A percentile compares a stretch with the other conserved stretches of the same genome.
phyloP scores from a whole-genome alignment of 441 rosid species.

The Bocquillonia castaneifolia region DNA sequence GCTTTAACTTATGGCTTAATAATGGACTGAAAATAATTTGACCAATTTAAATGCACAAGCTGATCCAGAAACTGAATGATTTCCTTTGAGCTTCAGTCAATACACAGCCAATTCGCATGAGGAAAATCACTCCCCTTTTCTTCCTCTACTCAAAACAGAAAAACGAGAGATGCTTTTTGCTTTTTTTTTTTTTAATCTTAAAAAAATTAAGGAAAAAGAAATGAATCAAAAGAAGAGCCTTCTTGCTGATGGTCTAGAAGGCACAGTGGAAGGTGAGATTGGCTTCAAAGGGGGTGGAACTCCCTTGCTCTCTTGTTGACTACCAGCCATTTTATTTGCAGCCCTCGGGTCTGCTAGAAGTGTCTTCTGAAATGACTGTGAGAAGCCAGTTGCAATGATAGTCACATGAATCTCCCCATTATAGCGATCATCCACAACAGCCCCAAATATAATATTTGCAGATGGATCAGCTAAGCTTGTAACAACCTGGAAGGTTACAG shows the following conservation, averaged over 20 bases:
- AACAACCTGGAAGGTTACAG: slow-evolving; percentile 55
- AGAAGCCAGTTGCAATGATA: slow-evolving; percentile 92
- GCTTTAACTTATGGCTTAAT: not conserved
- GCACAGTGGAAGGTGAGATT: slow-evolving; percentile 40
- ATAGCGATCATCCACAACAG: slow-evolving; percentile 93
- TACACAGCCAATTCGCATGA: not conserved
- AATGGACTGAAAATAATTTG: not conserved
- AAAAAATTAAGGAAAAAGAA: slow-evolving; percentile 5
- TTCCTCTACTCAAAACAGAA: slow-evolving; percentile 20
- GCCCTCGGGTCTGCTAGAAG: slow-evolving; percentile 73
- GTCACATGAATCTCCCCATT: slow-evolving; percentile 97
- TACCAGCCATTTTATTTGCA: slow-evolving; percentile 51
- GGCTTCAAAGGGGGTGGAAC: slow-evolving; percentile 39
- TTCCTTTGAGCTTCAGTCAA: slow-evolving; percentile 8
- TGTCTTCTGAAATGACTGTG: slow-evolving; percentile 88
- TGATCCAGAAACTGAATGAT: not conserved
- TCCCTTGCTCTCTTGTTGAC: slow-evolving; percentile 55
- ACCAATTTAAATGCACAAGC: not conserved
- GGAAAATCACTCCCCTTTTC: not conserved
- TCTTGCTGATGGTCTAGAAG: slow-evolving; percentile 55
- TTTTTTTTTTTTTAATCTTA: no score
- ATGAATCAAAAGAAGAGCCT: slow-evolving; percentile 64
- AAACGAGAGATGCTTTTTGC: not conserved
- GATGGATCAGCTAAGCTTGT: slow-evolving; percentile 97
- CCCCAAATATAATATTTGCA: slow-evolving; percentile 96